Percentiles rank a stretch among this genome's conserved stretches.
Evolutionary conservation across 805 yeast species (phyloP).

Genomic region (Lipomyces sp.): DNA sequence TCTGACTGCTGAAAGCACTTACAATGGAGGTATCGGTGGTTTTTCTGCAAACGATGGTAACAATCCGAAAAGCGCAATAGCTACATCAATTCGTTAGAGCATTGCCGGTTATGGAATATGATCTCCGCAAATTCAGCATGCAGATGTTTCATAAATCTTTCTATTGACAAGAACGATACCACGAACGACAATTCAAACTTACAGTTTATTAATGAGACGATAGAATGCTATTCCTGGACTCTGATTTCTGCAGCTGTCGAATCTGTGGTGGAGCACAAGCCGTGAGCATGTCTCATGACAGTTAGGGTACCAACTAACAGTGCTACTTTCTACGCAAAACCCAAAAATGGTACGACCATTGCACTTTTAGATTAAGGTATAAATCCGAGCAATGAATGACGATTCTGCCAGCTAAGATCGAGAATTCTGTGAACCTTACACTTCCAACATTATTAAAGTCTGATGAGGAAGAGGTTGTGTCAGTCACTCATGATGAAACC

Average conservation of each 20-base stretch:
- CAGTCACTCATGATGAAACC: too few relatives aligned
- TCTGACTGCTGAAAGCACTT: neutral
- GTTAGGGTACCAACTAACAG: neutral
- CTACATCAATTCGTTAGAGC: neutral
- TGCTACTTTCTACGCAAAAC: neutral
- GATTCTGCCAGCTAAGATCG: too few relatives aligned
- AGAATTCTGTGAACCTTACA: too few relatives aligned
- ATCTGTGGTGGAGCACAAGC: neutral
- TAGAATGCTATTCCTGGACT: neutral
- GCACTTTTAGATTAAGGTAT: neutral
- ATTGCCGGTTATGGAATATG: neutral
- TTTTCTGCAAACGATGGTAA: neutral
- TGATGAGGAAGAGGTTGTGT: too few relatives aligned
- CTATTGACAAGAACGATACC: neutral
- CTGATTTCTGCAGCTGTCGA: neutral
- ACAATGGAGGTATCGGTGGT: neutral
- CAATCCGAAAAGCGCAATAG: neutral
- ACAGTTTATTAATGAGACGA: neutral
- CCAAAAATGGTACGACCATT: neutral
- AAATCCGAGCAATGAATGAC: neutral
- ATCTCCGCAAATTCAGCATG: neutral
- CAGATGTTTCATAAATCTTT: neutral
- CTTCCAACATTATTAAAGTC: too few relatives aligned
- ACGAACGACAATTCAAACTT: neutral
- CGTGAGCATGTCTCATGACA: neutral